phyloP scores from a whole-genome alignment of 345 rosid species.

The Gossypium raimondii region DNA sequence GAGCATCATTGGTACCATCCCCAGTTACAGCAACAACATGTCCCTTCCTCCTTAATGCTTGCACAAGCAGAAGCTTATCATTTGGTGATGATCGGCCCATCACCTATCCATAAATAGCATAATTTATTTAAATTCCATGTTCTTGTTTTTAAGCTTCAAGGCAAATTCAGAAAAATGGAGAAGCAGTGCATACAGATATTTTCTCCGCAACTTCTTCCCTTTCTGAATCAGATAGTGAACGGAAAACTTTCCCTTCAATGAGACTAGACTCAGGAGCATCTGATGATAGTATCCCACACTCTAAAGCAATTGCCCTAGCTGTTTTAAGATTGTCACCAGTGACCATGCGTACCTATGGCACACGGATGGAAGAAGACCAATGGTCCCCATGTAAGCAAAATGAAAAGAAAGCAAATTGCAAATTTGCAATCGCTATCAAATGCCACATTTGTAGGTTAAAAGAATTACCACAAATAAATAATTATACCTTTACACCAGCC shows the following conservation, averaged over 20 bases:
- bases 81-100: constrained; percentile 93
- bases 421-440: not conserved
- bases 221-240: constrained; percentile 55
- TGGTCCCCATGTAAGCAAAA: not conserved
- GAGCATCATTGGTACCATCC: constrained; percentile 94
- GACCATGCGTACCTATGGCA: constrained; percentile 84
- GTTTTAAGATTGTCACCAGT: constrained; percentile 97
- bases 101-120: constrained; percentile 43
- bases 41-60: constrained; percentile 67
- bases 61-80: constrained; percentile 86
- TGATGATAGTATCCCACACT: constrained; percentile 78
- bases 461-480: not conserved
- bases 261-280: constrained; percentile 55
- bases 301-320: constrained; percentile 93
- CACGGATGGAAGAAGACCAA: constrained; percentile 3
- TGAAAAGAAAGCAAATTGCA: not conserved
- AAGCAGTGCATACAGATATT: constrained; percentile 54
- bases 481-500: constrained; percentile 88
- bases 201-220: constrained; percentile 76
- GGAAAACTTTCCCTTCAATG: constrained; percentile 85
- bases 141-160: not conserved
- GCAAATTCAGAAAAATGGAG: not conserved
- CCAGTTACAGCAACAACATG: constrained; percentile 92
- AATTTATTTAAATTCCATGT: constrained; percentile 8
- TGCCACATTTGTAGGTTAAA: not conserved